Evolutionary conservation across 805 yeast species (phyloP).

Genomic region (Saturnispora gosingensis): DNA sequence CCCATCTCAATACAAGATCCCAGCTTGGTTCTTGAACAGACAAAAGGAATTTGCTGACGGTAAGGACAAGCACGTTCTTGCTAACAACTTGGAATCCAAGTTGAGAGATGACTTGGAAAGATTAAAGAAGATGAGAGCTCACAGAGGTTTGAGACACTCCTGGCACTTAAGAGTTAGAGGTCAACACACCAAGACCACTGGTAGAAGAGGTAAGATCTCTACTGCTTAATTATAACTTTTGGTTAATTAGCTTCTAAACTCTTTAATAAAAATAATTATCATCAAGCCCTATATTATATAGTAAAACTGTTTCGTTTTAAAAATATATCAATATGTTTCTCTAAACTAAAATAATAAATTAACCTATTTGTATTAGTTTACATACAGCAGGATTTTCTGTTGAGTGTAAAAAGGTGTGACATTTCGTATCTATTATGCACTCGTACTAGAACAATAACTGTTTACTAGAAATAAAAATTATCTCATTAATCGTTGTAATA

Average conservation of each 20-base stretch:
- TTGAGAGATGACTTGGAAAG: conserved; percentile 99
- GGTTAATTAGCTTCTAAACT: not conserved
- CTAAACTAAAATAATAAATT: not conserved
- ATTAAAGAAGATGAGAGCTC: conserved; percentile 99
- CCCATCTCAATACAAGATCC: conserved; percentile 99
- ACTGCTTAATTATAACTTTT: conserved; percentile 20
- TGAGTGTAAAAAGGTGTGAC: too few relatives aligned
- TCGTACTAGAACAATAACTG: not conserved
- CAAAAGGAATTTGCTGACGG: conserved; percentile 98
- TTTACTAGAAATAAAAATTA: not conserved
- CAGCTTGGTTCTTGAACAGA: conserved; percentile 99
- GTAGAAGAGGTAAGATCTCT: conserved; percentile 76
- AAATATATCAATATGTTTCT: not conserved
- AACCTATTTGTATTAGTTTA: not conserved
- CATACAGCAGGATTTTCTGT: too few relatives aligned
- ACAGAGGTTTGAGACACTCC: conserved; percentile 99
- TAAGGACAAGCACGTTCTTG: conserved; percentile 97
- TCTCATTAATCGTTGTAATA: not conserved
- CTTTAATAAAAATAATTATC: not conserved
- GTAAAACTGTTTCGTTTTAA: conserved; percentile 1
- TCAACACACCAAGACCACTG: conserved; percentile 99
- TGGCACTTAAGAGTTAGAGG: conserved; percentile 99
- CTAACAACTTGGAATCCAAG: conserved; percentile 98
- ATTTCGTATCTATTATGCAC: too few relatives aligned
- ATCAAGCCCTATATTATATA: not conserved